Conservation (phyloP, 176 grass and related monocot genomes). For the Zoysia pacifica region DNA sequence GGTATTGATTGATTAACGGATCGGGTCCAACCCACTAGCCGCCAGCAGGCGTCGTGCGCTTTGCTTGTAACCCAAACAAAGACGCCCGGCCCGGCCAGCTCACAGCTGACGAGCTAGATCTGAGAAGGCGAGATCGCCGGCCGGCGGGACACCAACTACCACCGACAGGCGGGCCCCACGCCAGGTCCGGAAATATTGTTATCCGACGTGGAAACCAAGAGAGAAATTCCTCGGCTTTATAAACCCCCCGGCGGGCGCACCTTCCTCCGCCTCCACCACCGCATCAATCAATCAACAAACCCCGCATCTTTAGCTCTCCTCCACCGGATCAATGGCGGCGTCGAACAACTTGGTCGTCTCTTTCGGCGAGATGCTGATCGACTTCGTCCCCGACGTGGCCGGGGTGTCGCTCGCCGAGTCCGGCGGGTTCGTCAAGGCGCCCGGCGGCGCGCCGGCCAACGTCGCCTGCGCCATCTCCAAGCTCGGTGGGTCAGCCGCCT, state of each 20-base stretch:
- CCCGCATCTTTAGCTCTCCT: too few relatives aligned
- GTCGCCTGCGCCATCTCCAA: slow-evolving; percentile 78
- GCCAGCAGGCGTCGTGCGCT: too few relatives aligned
- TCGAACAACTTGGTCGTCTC: slow-evolving; percentile 57
- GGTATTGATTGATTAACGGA: too few relatives aligned
- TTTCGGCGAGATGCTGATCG: slow-evolving; percentile 93
- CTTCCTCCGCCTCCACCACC: background rate
- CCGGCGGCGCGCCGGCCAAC: slow-evolving; percentile 82
- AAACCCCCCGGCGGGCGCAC: background rate
- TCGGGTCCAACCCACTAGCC: too few relatives aligned
- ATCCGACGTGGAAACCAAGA: background rate
- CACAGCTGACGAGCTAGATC: too few relatives aligned
- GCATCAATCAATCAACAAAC: background rate
- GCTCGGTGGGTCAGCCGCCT: slow-evolving; percentile 75
- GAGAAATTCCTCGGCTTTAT: background rate
- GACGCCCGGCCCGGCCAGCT: too few relatives aligned
- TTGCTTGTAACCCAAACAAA: too few relatives aligned
- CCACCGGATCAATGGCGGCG: slow-evolving; percentile 29
- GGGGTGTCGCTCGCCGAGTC: slow-evolving; percentile 85
- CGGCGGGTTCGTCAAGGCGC: slow-evolving; percentile 78
- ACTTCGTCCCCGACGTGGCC: slow-evolving; percentile 80
- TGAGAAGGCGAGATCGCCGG: too few relatives aligned
- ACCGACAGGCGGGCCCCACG: too few relatives aligned
- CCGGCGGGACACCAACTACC: too few relatives aligned
- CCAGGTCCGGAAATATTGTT: background rate